Conservation (phyloP, 805 yeast genomes). For the Suhomyces vadensis region DNA sequence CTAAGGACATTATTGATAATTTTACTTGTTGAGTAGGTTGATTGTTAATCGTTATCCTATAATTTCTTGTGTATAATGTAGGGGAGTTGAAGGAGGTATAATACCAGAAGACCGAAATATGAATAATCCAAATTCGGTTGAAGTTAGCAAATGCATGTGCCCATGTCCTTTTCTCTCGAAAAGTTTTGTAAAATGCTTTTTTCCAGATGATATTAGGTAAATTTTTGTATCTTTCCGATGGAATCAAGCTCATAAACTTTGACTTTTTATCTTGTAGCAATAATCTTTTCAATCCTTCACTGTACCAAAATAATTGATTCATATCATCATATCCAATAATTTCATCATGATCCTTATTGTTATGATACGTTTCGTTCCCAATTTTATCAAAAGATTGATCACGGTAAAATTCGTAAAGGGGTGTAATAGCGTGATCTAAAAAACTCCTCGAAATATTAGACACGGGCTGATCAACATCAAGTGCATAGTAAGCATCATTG, state of each 20-base stretch:
- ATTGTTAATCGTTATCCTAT: constrained; percentile 53
- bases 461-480: constrained; percentile 34
- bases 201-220: constrained; percentile 65
- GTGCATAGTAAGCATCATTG: constrained; percentile 59
- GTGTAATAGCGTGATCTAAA: constrained; percentile 71
- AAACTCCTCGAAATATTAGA: constrained; percentile 40
- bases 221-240: constrained; percentile 54
- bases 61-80: constrained; percentile 61
- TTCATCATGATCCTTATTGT: constrained; percentile 63
- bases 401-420: constrained; percentile 63
- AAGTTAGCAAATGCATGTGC: constrained; percentile 70
- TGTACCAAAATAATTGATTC: constrained; percentile 85
- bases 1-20: constrained; percentile 61
- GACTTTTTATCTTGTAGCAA: constrained; percentile 44
- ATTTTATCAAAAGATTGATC: constrained; percentile 53
- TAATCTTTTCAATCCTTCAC: constrained; percentile 63
- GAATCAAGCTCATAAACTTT: constrained; percentile 53
- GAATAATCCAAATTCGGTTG: constrained; percentile 79
- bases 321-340: constrained; percentile 88
- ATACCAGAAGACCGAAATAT: constrained; percentile 73
- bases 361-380: constrained; percentile 42
- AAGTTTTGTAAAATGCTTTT: constrained; percentile 71
- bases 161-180: constrained; percentile 75
- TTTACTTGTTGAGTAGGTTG: constrained; percentile 59
- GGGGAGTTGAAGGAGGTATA: constrained; percentile 70